These are phyloP conservation scores for Choiromyces venosus DNA, from an alignment of 495 filamentous ascomycete species.

Conservation along the genomic window DNA sequence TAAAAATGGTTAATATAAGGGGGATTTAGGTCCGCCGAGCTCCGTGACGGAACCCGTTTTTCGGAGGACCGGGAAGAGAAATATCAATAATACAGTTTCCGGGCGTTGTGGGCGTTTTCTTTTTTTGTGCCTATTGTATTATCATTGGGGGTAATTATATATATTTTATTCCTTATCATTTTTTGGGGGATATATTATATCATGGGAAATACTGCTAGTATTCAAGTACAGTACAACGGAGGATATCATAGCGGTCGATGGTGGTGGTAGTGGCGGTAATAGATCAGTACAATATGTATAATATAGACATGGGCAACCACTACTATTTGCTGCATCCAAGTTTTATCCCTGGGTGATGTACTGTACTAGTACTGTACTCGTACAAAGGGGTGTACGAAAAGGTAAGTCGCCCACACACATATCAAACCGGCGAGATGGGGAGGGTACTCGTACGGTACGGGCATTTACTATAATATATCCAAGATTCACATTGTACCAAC, in stretches of 20 bases:
- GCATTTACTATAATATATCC: too few relatives aligned
- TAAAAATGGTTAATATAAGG: not conserved
- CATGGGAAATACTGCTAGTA: not conserved
- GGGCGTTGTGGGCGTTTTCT: constrained; percentile 2
- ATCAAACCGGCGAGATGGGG: too few relatives aligned
- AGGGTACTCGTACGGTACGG: too few relatives aligned
- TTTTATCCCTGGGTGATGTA: not conserved
- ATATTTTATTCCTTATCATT: not conserved
- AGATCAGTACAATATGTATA: not conserved
- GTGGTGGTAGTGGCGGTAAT: not conserved
- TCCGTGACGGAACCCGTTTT: not conserved
- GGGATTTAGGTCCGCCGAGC: not conserved
- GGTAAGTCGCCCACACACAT: too few relatives aligned
- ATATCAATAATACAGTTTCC: not conserved
- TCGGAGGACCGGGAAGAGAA: not conserved
- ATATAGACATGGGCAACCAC: not conserved
- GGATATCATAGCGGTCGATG: not conserved
- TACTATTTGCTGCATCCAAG: not conserved
- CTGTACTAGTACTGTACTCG: too few relatives aligned
- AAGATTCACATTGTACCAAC: too few relatives aligned
- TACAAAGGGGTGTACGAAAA: too few relatives aligned
- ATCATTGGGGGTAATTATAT: not conserved
- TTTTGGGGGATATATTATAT: not conserved
- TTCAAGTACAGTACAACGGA: not conserved
- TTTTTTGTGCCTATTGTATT: constrained; percentile 1